Evolutionary conservation across 768 basidiomycete species (phyloP), one percentile per base, ranked within the genome.

Genomic region (Lentinula aciculospora): DNA sequence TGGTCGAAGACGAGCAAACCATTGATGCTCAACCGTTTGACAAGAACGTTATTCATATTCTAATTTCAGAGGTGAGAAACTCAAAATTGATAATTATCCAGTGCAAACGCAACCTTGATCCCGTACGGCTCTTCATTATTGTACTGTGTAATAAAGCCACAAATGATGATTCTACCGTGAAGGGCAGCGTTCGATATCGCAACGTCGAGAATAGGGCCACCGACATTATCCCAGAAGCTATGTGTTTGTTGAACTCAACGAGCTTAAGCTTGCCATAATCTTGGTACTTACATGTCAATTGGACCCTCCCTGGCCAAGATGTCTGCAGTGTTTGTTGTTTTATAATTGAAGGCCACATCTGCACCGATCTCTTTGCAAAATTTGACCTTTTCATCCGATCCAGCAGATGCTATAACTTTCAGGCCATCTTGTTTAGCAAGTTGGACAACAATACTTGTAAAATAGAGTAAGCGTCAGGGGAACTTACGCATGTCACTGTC

Each of bases 271-370:
- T 7, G n/a, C n/a, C 19, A 15, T 29, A 10, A 5, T 10, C 15
- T 23, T 13, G 13, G 36, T 6, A 53, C 74, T 27, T 59, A 77
- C 75, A 79, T 69, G 53, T 80, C 73, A 34, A 80, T 71, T 7
- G 76, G 76, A 0, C 85, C 86, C 61, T 88, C 77, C 59, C 75
- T 76, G 58, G 66, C 65, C 36, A 92, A 69, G 2, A 86, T 72
- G 8, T 84, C 80, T 1, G 63, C 63, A 0, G 80, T 82, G 45
- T 72, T 71, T 0, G 73, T 73, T 0, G 78, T 88, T 76, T 91
- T 87, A 71, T 87, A 89, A 67, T 90, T 88, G 73, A 88, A 89
- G 0, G 77, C 82, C 3, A 85, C 78, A 61, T 91, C 87, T 0
- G 82, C 81, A 0, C 86, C 88, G 21, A 87, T 62, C 3, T 76